Evolutionary conservation across 148 eudicot genomes (phyloP).

Genomic region (Silene latifolia): DNA sequence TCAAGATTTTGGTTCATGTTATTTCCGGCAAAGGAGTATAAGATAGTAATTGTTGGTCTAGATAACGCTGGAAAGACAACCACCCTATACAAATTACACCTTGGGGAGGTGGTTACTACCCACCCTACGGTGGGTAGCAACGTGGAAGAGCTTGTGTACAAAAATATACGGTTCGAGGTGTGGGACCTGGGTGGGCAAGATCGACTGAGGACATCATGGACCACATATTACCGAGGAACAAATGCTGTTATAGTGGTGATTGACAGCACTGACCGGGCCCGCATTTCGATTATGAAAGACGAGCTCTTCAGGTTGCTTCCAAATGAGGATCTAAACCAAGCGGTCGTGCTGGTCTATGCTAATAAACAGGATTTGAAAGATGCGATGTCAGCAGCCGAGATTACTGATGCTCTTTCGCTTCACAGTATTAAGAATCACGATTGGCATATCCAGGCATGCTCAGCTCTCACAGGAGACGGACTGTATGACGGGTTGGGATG

Average conservation of each 20-base stretch:
- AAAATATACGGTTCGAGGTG: conserved; percentile 94
- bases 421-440: conserved; percentile 94
- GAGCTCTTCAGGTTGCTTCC: conserved; percentile 83
- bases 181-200: conserved; percentile 99
- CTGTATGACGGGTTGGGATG: conserved; percentile 93
- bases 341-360: conserved; percentile 77
- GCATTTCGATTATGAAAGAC: conserved; percentile 84
- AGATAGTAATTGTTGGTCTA: conserved; percentile 89
- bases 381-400: conserved; percentile 93
- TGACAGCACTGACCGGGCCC: conserved; percentile 89
- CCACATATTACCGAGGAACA: conserved; percentile 93
- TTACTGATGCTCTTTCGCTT: conserved; percentile 86
- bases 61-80: conserved; percentile 99
- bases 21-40: conserved; percentile 97
- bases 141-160: conserved; percentile 94
- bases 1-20: conserved; percentile 96
- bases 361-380: conserved; percentile 90
- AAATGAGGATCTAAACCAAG: conserved; percentile 72
- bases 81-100: conserved; percentile 88
- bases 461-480: conserved; percentile 91
- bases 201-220: conserved; percentile 92
- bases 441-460: conserved; percentile 95
- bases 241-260: conserved; percentile 86
- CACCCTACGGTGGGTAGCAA: conserved; percentile 98
- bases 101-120: conserved; percentile 94